These are phyloP conservation scores for Capsicum pubescens DNA, from an alignment of 257 asterid species.

Conservation along the genomic window DNA sequence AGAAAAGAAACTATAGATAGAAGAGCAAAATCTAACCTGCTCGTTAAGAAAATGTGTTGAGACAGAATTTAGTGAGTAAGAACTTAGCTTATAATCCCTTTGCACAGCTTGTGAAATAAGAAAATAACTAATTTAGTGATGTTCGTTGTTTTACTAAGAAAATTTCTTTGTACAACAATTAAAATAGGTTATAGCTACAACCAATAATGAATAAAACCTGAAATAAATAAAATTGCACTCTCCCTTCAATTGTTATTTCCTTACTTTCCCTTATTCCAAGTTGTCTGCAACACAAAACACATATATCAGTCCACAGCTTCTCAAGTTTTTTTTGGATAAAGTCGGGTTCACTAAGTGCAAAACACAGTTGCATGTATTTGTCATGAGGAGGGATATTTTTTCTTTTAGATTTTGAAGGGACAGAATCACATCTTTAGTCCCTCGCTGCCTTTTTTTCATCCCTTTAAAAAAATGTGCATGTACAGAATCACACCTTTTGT, in stretches of 20 bases:
- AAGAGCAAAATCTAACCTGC: constrained; percentile 61
- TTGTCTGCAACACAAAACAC: constrained; percentile 66
- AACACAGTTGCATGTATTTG: background rate
- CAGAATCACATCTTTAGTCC: no score
- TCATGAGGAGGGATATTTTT: background rate
- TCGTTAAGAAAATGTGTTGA: constrained; percentile 97
- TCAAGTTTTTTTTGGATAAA: background rate
- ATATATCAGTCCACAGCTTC: constrained; percentile 43
- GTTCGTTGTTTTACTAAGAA: background rate
- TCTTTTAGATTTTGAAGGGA: background rate
- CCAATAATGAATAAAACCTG: constrained; percentile 62
- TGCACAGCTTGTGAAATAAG: constrained; percentile 70
- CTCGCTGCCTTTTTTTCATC: no score
- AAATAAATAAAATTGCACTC: constrained; percentile 94
- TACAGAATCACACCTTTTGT: no score
- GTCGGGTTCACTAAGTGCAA: constrained; percentile 7
- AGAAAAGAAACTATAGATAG: background rate
- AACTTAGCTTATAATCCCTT: constrained; percentile 92
- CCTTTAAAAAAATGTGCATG: no score
- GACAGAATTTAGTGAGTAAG: constrained; percentile 92
- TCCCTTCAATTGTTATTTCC: constrained; percentile 92
- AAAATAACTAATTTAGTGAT: background rate
- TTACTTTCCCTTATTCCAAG: constrained; percentile 94
- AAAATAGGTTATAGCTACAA: background rate
- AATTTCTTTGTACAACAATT: background rate